A percentile compares a stretch with the other conserved stretches of the same genome.
Conservation (phyloP, 257 asterid species). For the Apocynum venetum region DNA sequence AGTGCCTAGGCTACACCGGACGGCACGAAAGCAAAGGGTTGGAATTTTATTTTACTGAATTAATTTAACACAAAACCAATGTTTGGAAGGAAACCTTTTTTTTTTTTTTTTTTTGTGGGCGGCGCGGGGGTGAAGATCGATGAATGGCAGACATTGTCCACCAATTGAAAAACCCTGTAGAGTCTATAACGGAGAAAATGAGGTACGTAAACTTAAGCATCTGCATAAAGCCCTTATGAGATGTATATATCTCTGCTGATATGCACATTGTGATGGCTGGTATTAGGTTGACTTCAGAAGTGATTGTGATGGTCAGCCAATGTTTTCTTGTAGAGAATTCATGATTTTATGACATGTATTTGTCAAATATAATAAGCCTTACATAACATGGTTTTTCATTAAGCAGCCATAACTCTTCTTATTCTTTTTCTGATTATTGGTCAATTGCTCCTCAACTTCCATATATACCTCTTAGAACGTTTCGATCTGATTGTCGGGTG, state of each 20-base stretch:
- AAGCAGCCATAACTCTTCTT: neutral
- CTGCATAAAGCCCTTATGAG: neutral
- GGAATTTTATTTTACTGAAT: too few species aligned
- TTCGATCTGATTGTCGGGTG: neutral
- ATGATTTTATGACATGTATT: neutral
- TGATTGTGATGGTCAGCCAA: slow-evolving; percentile 8
- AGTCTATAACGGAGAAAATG: neutral
- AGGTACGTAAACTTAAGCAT: neutral
- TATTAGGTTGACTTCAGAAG: slow-evolving; percentile 1
- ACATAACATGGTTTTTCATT: neutral
- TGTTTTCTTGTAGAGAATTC: neutral
- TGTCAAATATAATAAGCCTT: neutral
- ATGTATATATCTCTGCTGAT: neutral
- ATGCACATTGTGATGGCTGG: neutral
- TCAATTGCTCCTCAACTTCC: neutral
- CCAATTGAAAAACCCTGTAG: too few species aligned
- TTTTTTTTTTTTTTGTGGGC: too few species aligned
- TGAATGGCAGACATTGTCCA: too few species aligned
- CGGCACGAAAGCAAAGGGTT: neutral
- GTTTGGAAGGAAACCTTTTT: too few species aligned
- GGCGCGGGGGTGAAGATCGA: too few species aligned
- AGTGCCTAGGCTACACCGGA: neutral
- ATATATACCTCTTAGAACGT: neutral
- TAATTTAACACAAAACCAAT: neutral
- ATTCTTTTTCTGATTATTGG: too few species aligned